These are phyloP conservation scores for Hyparrhenia diplandra DNA, from an alignment of 176 grass and related monocot genomes.

Conservation along the genomic window DNA sequence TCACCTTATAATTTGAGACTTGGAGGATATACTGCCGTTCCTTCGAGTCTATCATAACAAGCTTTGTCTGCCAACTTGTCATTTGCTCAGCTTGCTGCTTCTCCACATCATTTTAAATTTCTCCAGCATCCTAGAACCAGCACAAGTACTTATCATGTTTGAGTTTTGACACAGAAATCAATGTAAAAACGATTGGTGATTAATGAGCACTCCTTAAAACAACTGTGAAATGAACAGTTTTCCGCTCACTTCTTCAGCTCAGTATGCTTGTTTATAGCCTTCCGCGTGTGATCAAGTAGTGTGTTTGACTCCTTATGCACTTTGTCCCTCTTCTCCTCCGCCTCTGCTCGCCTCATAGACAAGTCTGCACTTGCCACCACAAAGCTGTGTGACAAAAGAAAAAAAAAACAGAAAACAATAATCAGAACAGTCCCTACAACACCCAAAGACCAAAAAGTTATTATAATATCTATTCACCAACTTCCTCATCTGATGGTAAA, in stretches of 20 bases:
- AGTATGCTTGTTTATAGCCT: slow-evolving; percentile 86
- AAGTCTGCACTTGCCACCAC: slow-evolving; percentile 86
- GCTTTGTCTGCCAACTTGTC: slow-evolving; percentile 77
- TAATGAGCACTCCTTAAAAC: neutral
- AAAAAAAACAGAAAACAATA: neutral
- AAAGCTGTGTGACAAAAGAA: slow-evolving; percentile 47
- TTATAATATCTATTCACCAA: neutral
- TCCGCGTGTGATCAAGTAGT: slow-evolving; percentile 92
- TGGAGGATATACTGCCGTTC: slow-evolving; percentile 87
- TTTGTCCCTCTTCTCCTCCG: slow-evolving; percentile 85
- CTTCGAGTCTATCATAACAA: slow-evolving; percentile 76
- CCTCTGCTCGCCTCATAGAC: slow-evolving; percentile 79
- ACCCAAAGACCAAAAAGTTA: neutral
- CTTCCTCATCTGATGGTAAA: neutral
- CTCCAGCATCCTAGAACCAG: slow-evolving; percentile 64
- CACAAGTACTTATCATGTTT: slow-evolving; percentile 3
- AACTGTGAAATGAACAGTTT: slow-evolving; percentile 20
- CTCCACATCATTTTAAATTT: slow-evolving; percentile 93
- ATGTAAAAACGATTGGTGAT: neutral
- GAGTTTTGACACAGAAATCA: neutral
- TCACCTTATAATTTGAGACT: slow-evolving; percentile 88
- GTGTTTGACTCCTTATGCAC: slow-evolving; percentile 92
- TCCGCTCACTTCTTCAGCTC: slow-evolving; percentile 79
- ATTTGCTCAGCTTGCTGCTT: slow-evolving; percentile 74
- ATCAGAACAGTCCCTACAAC: neutral